A percentile compares a stretch with the other conserved stretches of the same genome.
phyloP scores from a whole-genome alignment of 371 early-diverging fungal genomes.

The Batrachochytrium dendrobatidis region DNA sequence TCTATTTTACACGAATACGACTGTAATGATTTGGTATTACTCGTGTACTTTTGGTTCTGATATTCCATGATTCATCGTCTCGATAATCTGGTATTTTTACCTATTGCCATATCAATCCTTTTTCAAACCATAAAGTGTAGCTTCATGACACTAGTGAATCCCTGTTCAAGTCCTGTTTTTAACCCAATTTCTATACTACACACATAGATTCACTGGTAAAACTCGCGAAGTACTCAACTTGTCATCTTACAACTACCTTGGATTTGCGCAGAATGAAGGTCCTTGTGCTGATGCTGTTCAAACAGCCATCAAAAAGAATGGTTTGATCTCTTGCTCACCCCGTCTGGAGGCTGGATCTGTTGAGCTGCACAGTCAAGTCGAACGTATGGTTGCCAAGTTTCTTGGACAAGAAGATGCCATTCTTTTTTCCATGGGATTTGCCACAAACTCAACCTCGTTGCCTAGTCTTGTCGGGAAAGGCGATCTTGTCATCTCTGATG shows the following conservation, averaged over 20 bases:
- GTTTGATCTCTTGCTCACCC: constrained; percentile 58
- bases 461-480: constrained; percentile 88
- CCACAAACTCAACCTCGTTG: constrained; percentile 96
- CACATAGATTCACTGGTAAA: constrained; percentile 65
- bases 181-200: too few species aligned
- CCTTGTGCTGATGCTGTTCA: constrained; percentile 92
- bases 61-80: too few species aligned
- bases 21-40: too few species aligned
- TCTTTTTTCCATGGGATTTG: constrained; percentile 97
- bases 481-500: constrained; percentile 93
- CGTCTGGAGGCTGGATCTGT: constrained; percentile 68
- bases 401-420: constrained; percentile 92
- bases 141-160: too few species aligned
- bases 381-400: constrained; percentile 91
- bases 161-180: too few species aligned
- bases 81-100: background rate
- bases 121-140: background rate
- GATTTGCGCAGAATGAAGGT: constrained; percentile 89
- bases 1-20: too few species aligned
- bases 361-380: constrained; percentile 72
- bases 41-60: too few species aligned
- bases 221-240: constrained; percentile 85
- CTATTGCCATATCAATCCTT: constrained; percentile 4
- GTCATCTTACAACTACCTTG: constrained; percentile 99
- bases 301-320: constrained; percentile 51